Base-by-base conservation (phyloP, 495 filamentous ascomycete species). In the Penicillium bovifimosum region DNA sequence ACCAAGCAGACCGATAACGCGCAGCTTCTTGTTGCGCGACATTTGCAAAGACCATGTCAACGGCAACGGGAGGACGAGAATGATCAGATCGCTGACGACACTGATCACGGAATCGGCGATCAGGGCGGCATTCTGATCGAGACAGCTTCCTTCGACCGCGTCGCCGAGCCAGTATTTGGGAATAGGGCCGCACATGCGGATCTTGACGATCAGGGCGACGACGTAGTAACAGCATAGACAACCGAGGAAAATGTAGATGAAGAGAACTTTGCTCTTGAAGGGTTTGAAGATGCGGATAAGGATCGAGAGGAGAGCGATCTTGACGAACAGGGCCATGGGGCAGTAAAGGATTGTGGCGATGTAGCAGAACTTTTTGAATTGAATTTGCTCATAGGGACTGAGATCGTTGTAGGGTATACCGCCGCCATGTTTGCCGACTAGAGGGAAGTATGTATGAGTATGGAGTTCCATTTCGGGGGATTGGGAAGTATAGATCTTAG, bases 41-140 rank as follows among this genome's bases (percentile, higher is more conserved):
- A 79, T 76, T 52, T 78, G 71, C 40, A 79, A 53, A 2, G 69
- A 70, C 69, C 72, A 74, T 0, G 72, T 72, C 55, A 79, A 56
- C 1, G 76, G 76, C 26, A 78, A 38, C 0, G 76, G 76, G 9
- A 76, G 57, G 9, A 74, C 18, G 3, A 79, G 64, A 34, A 79
- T 77, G 35, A 71, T 66, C 4, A 75, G 50, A 55, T 79, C 76
- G 32, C 66, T 71, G 9, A 75, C 61, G 6, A 76, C 64, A 55
- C 72, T 76, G 35, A 79, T 73, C 17, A 74, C 72, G 0, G 73
- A 71, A 47, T 77, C 75, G 54, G 75, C 76, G 13, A 75, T 67
- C 9, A 77, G 59, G 10, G 75, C 66, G 0, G 70, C 69, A 6
- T 52, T 54, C 52, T 77, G 72, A 55, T 77, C 56, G 24, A 77